Evolutionary conservation across 73 alveolate genomes (phyloP).

Genomic region (Tetrahymena thermophila): DNA sequence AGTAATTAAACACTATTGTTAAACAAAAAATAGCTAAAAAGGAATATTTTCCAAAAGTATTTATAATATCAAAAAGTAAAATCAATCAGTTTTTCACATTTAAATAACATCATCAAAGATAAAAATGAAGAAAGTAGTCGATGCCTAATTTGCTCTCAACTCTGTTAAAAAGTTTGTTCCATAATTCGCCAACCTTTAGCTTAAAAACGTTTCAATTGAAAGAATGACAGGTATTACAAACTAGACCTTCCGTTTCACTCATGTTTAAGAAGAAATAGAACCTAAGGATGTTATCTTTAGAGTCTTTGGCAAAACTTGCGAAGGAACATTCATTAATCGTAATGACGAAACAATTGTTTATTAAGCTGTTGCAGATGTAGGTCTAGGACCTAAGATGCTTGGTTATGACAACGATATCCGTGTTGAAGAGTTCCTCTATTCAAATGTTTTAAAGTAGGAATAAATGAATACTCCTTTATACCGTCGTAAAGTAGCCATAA

Average conservation of each 20-base stretch:
- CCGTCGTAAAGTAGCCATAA: conserved; percentile 12
- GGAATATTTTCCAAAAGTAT: neutral
- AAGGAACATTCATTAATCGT: conserved; percentile 31
- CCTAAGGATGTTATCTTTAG: conserved; percentile 35
- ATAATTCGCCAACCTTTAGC: neutral
- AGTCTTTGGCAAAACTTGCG: conserved; percentile 40
- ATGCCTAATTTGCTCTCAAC: neutral
- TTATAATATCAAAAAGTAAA: neutral
- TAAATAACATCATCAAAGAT: neutral
- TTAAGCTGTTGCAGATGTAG: conserved; percentile 15
- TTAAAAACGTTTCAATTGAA: neutral
- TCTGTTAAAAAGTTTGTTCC: neutral
- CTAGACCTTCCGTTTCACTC: neutral
- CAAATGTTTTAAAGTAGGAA: conserved; percentile 20
- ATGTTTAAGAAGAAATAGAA: conserved; percentile 3
- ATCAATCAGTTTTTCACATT: neutral
- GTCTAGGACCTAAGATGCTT: conserved; percentile 29
- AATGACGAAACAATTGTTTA: conserved; percentile 11
- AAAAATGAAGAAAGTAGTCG: neutral
- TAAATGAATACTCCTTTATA: conserved; percentile 21
- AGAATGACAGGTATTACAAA: neutral
- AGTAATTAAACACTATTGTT: neutral
- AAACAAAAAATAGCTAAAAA: neutral
- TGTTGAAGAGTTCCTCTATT: conserved; percentile 22
- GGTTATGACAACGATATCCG: conserved; percentile 27